Conservation (phyloP, 345 rosid species). For the Salix exigua region DNA sequence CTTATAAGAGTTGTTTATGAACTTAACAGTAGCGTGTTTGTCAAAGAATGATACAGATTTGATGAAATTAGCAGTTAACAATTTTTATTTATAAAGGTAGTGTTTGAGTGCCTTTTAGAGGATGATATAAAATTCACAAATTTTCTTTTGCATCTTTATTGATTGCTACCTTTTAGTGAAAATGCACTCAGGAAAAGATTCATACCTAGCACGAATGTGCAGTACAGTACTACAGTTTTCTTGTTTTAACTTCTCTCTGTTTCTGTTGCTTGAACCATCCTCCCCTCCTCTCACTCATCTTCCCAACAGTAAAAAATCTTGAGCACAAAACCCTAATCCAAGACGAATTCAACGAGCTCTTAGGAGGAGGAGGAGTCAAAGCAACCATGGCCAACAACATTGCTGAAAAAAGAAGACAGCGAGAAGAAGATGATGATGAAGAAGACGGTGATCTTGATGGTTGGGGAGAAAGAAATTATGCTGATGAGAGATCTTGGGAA, state of each 20-base stretch:
- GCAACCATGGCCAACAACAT: conserved; percentile 35
- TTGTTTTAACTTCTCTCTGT: too few species aligned
- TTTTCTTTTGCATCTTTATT: neutral
- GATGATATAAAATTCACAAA: neutral
- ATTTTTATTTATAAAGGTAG: neutral
- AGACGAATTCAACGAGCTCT: too few species aligned
- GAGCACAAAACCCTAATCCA: too few species aligned
- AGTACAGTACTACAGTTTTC: too few species aligned
- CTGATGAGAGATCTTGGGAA: conserved; percentile 87
- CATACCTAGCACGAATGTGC: neutral
- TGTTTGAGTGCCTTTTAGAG: neutral
- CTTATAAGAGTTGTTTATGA: neutral
- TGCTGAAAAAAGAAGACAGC: conserved; percentile 35
- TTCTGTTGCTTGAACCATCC: too few species aligned
- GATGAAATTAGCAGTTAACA: neutral
- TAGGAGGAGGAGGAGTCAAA: too few species aligned
- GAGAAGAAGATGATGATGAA: conserved; percentile 57
- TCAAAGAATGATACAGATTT: neutral
- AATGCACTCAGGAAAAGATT: neutral
- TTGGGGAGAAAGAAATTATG: conserved; percentile 65
- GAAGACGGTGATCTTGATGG: conserved; percentile 62
- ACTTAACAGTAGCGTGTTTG: neutral
- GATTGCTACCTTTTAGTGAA: neutral
- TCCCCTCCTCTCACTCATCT: too few species aligned
- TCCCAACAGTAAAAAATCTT: too few species aligned